Conservation (phyloP, 495 filamentous ascomycete genomes). For the Penicillium turbatum region DNA sequence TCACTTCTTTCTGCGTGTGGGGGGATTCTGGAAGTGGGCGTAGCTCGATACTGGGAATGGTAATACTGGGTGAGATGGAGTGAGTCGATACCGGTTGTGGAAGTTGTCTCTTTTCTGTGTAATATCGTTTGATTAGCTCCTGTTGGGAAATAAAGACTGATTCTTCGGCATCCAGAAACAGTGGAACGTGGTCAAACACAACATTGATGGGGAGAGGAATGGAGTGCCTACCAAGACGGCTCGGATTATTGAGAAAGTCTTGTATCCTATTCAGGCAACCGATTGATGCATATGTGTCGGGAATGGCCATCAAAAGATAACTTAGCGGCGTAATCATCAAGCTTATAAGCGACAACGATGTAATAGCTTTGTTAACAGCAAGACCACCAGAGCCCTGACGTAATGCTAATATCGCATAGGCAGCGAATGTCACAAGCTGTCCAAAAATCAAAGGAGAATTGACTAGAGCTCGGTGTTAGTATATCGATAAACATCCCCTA, state of each 20-base stretch:
- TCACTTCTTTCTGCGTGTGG: too few relatives aligned
- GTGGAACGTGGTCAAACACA: too few relatives aligned
- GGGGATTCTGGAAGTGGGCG: too few relatives aligned
- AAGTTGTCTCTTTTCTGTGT: conserved; percentile 14
- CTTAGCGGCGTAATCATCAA: conserved; percentile 18
- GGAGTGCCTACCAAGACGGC: conserved; percentile 10
- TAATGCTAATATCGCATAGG: conserved; percentile 18
- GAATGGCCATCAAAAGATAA: conserved; percentile 14
- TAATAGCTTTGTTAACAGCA: conserved; percentile 16
- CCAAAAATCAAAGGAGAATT: conserved; percentile 15
- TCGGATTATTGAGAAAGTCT: conserved; percentile 13
- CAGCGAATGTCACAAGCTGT: conserved; percentile 17
- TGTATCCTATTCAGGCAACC: conserved; percentile 20
- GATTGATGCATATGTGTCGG: conserved; percentile 20
- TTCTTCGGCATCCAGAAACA: too few relatives aligned
- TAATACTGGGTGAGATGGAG: too few relatives aligned
- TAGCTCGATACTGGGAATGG: too few relatives aligned
- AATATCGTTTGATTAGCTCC: neutral
- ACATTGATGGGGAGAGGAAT: too few relatives aligned
- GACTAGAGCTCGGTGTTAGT: conserved; percentile 2
- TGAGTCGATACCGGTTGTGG: neutral
- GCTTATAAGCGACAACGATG: conserved; percentile 16
- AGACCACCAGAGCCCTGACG: conserved; percentile 14
- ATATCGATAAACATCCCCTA: too few relatives aligned
- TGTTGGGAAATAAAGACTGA: too few relatives aligned